Evolutionary conservation across 1,284 basidiomycete species (phyloP), one percentile per base, ranked within the genome.

Genomic region (Ganoderma sinense): DNA sequence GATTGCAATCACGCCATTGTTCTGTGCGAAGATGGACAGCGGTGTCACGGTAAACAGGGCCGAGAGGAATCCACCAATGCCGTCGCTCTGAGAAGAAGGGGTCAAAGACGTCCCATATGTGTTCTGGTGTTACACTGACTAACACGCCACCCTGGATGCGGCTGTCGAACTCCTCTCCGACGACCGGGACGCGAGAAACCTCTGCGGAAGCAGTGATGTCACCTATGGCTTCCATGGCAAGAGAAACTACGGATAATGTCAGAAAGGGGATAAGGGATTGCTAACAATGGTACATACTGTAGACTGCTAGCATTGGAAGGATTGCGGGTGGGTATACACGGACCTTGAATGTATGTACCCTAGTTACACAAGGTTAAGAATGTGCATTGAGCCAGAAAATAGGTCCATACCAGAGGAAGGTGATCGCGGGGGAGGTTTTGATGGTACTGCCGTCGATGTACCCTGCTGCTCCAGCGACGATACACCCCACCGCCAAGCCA

Each of bases 131-230:
- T 2, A 20, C 13, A 59, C 89, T 71, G 68, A 92, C 91, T 73
- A 96, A 83, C 29, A 97, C 85, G 51, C 94, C 95, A n/a, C 95
- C 94, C 80, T 95, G 93, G 56, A 96, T 92, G 10, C 94, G 85
- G 1, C 88, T 87, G 78, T 96, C 94, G 79, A 95, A 96, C 69
- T 91, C 88, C 26, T 85, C 83, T 0, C 93, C 94, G 43, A 88
- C 85, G 29, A 94, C 91, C 20, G 84, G 80, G 23, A 94, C 85
- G 13, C 89, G 87, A 1, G 93, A 94, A 3, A 94, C 93, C 78
- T 97, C 95, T 1, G 92, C 90, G 4, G 92, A 92, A 0, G 95
- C 94, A 0, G 95, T 95, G 74, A 96, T 91, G 75, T 96, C 94
- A 1, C 94, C 95, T 62, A 95, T 95, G 4, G 93, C 92, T 80